phyloP scores from a whole-genome alignment of 805 yeast species.

The Sungouiella thailandica region DNA sequence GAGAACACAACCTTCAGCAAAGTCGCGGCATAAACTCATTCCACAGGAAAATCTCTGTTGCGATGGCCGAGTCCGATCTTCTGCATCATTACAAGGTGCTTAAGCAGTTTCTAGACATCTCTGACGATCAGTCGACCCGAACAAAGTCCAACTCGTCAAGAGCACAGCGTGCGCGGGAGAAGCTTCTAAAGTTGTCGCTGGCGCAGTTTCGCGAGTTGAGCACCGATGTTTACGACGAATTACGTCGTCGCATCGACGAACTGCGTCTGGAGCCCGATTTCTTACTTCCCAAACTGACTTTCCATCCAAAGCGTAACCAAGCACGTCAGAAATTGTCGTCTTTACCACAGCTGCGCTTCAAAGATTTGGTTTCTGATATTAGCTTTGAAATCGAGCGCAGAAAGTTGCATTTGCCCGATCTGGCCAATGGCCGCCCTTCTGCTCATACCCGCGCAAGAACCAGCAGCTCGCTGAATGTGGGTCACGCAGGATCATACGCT shows the following conservation, averaged over 20 bases:
- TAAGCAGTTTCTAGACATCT: conserved; percentile 46
- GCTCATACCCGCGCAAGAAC: background rate
- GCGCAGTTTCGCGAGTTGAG: conserved; percentile 86
- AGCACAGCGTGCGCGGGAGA: conserved; percentile 80
- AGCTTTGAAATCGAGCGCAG: conserved; percentile 81
- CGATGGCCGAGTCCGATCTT: conserved; percentile 24
- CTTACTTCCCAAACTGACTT: conserved; percentile 62
- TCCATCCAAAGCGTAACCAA: conserved; percentile 92
- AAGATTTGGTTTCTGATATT: conserved; percentile 87
- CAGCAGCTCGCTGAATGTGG: background rate
- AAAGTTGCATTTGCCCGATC: conserved; percentile 39
- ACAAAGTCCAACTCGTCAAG: conserved; percentile 44
- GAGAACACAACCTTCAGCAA: background rate
- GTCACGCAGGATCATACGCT: background rate
- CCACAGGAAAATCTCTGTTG: background rate
- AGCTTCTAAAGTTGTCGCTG: conserved; percentile 70
- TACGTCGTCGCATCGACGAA: conserved; percentile 69
- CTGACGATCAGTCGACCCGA: conserved; percentile 41
- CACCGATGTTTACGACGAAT: conserved; percentile 92
- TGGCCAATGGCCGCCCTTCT: conserved; percentile 3
- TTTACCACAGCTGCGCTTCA: conserved; percentile 75
- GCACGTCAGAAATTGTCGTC: conserved; percentile 89
- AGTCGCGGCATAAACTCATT: background rate
- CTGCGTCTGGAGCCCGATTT: conserved; percentile 54
- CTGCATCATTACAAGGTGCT: conserved; percentile 46